phyloP scores from a whole-genome alignment of 202 grass and related monocot genomes.

The Panicum hallii region DNA sequence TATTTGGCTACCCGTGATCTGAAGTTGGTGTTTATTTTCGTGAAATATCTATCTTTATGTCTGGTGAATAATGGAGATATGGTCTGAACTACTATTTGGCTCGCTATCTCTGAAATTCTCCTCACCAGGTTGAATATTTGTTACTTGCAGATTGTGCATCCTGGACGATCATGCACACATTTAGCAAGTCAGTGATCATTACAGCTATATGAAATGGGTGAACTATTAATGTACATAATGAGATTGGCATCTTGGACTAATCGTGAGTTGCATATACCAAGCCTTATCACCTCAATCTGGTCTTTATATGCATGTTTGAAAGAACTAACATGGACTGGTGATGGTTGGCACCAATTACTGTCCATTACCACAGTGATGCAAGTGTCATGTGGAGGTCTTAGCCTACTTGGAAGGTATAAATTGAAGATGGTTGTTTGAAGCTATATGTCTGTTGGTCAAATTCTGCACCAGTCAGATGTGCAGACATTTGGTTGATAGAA shows the following conservation, averaged over 20 bases:
- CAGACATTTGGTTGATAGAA: too few relatives aligned
- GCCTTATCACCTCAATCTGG: not conserved
- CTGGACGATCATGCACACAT: not conserved
- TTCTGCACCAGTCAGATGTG: too few relatives aligned
- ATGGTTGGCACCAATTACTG: not conserved
- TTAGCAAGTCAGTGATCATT: not conserved
- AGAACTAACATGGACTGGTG: not conserved
- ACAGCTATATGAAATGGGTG: not conserved
- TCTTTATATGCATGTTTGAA: not conserved
- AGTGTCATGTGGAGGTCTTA: too few relatives aligned
- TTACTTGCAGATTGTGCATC: not conserved
- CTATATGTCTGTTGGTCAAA: too few relatives aligned
- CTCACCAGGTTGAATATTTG: not conserved
- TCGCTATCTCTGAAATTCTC: not conserved
- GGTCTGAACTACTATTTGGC: not conserved
- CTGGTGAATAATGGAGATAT: not conserved
- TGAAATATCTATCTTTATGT: not conserved
- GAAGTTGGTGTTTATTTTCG: not conserved
- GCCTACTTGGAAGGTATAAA: too few relatives aligned
- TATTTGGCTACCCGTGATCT: not conserved
- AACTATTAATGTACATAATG: not conserved
- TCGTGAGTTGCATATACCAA: not conserved
- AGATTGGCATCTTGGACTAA: not conserved
- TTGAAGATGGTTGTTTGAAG: too few relatives aligned
- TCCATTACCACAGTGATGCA: too few relatives aligned